A percentile compares a stretch with the other conserved stretches of the same genome.
phyloP scores from a whole-genome alignment of 2,329 filamentous ascomycete genomes.

The Coniochaeta sp. region DNA sequence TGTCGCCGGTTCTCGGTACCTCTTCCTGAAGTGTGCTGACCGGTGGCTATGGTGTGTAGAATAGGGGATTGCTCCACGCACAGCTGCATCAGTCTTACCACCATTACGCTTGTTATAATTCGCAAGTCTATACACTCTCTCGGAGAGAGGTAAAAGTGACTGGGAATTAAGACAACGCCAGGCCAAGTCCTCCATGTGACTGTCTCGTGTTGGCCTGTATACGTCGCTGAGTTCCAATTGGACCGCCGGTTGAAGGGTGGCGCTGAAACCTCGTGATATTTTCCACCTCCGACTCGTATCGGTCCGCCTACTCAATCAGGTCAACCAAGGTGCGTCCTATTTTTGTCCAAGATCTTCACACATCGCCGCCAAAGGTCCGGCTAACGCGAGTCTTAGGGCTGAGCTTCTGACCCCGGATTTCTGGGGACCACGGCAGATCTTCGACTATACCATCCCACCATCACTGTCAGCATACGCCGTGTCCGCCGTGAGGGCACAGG shows the following conservation, averaged over 20 bases:
- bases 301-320: background rate
- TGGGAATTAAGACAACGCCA: no score
- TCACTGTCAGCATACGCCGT: background rate
- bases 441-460: background rate
- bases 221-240: background rate
- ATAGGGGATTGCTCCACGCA: no score
- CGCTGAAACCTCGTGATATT: background rate
- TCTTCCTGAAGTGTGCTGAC: no score
- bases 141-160: no score
- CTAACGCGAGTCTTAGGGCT: background rate
- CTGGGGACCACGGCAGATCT: background rate
- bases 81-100: no score
- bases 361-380: background rate
- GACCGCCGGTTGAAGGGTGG: background rate
- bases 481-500: background rate
- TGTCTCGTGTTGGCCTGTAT: background rate
- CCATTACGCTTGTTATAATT: no score
- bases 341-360: background rate
- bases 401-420: background rate
- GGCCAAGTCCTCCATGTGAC: background rate
- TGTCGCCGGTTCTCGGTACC: no score
- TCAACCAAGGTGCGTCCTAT: background rate
- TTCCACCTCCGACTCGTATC: background rate
- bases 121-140: no score
- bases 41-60: no score